Evolutionary conservation across 1,284 basidiomycete species (phyloP), one percentile per base, ranked within the genome.

Genomic region (Tetrapyrgos nigripes): DNA sequence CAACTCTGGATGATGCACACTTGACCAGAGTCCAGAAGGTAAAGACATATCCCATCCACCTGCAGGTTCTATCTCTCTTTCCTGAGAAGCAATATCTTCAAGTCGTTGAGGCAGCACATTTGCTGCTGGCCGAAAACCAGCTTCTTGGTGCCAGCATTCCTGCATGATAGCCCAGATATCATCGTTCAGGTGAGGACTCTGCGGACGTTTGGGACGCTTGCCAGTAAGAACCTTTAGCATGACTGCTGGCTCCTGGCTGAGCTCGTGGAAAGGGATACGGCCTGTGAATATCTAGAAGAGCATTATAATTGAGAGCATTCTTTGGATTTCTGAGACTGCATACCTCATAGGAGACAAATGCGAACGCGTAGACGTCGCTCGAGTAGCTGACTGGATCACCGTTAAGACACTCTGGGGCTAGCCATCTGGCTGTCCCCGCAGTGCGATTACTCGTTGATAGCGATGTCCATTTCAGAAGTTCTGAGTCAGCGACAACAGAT

Each of bases 291-390:
- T 60, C 63, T 64, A 13, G 23, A 13, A 21, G 19, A 19, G 4
- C 21, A 24, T 5, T 23, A 33, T 37, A 4, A 23, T 40, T 40
- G 1, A 31, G 35, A 28, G 8, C 6, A 21, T n/a, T n/a, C n/a
- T n/a, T n/a, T n/a, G n/a, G 13, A 13, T 47, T 47, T 23, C 23
- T 3, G n/a, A 21, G 19, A 35, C 9, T 11, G 33, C 9, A 24
- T 17, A 69, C 70, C 64, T 70, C 70, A 29, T 70, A 62, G 28
- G 61, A 68, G 13, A 69, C 65, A 53, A 66, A 69, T 3, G 64
- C 67, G 47, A 69, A 68, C 1, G 71, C 68, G 26, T 71, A 73
- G 4, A 73, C 59, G 53, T 73, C 71, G 35, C 62, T 69, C 21
- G 56, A 55, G 19, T 35, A 48, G 8, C 59, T 64, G 24, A 63